These are phyloP conservation scores for Diaporthe amygdali DNA, from an alignment of 2,329 filamentous ascomycete genomes.

Conservation along the genomic window DNA sequence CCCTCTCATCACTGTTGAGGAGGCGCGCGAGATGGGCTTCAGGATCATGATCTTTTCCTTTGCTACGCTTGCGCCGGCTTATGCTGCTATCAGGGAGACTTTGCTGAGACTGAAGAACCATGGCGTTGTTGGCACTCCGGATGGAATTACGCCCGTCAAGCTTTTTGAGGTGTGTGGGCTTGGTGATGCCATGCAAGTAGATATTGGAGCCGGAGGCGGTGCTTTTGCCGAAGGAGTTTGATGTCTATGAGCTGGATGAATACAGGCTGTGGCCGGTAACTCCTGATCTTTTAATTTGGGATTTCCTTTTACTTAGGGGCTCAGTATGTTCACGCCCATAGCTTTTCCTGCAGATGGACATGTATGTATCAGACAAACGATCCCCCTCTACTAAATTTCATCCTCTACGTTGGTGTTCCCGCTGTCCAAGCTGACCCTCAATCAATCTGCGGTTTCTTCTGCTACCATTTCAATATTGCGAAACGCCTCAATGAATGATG, in stretches of 20 bases:
- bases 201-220: slow-evolving; percentile 34
- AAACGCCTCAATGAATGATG: too few species aligned
- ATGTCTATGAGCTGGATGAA: neutral
- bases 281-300: neutral
- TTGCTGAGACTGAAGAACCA: slow-evolving; percentile 42
- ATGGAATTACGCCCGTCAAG: slow-evolving; percentile 41
- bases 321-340: too few species aligned
- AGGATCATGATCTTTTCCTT: slow-evolving; percentile 64
- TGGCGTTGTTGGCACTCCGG: slow-evolving; percentile 46
- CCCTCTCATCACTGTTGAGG: slow-evolving; percentile 55
- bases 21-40: slow-evolving; percentile 62
- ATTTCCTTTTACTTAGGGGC: neutral
- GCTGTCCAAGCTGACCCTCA: too few species aligned
- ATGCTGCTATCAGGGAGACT: slow-evolving; percentile 45
- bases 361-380: too few species aligned
- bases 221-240: slow-evolving; percentile 23
- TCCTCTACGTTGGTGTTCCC: too few species aligned
- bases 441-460: too few species aligned
- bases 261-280: neutral
- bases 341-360: too few species aligned
- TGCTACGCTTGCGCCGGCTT: slow-evolving; percentile 52
- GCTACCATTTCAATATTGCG: too few species aligned
- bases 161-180: slow-evolving; percentile 59
- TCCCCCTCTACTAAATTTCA: too few species aligned
- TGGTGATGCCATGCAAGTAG: slow-evolving; percentile 55